Conservation (phyloP, 2,329 filamentous ascomycete genomes). For the Graphiopsis chlorocephala region DNA sequence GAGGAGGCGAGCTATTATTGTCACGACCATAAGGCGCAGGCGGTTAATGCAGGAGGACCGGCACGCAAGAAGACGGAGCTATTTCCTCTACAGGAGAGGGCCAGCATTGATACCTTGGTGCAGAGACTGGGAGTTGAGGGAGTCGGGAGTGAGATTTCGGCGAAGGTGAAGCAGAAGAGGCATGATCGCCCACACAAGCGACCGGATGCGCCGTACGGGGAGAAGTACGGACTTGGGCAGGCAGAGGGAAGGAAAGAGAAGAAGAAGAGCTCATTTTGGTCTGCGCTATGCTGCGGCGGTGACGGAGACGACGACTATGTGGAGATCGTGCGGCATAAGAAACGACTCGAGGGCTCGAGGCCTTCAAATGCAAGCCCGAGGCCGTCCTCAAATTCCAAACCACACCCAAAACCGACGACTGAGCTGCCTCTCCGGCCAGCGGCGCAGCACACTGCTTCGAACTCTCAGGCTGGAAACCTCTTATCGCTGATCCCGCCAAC, state of each 20-base stretch:
- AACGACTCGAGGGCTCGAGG: slow-evolving; percentile 26
- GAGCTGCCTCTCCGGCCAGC: slow-evolving; percentile 16
- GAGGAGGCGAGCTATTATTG: slow-evolving; percentile 68
- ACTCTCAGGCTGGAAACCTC: slow-evolving; percentile 38
- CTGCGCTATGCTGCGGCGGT: slow-evolving; percentile 41
- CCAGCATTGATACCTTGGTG: slow-evolving; percentile 83
- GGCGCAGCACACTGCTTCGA: slow-evolving; percentile 21
- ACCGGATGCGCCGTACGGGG: slow-evolving; percentile 11
- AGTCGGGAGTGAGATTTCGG: background rate
- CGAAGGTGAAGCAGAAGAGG: slow-evolving; percentile 1
- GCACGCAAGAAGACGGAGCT: slow-evolving; percentile 47
- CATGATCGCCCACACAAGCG: background rate
- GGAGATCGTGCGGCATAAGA: slow-evolving; percentile 43
- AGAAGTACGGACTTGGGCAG: slow-evolving; percentile 16
- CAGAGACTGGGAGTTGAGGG: slow-evolving; percentile 63
- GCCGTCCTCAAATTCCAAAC: background rate
- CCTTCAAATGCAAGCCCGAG: background rate
- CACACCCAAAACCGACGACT: slow-evolving; percentile 15
- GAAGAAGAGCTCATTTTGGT: slow-evolving; percentile 39
- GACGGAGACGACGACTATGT: slow-evolving; percentile 44
- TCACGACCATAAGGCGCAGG: slow-evolving; percentile 94
- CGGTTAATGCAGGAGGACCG: slow-evolving; percentile 37
- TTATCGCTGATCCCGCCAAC: slow-evolving; percentile 68
- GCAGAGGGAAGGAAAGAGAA: slow-evolving; percentile 25
- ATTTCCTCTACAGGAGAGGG: slow-evolving; percentile 55